Evolutionary conservation across 202 grass and related monocot genomes (phyloP), one percentile per base, ranked within the genome.

Genomic region (Cymbopogon flexuosus): DNA sequence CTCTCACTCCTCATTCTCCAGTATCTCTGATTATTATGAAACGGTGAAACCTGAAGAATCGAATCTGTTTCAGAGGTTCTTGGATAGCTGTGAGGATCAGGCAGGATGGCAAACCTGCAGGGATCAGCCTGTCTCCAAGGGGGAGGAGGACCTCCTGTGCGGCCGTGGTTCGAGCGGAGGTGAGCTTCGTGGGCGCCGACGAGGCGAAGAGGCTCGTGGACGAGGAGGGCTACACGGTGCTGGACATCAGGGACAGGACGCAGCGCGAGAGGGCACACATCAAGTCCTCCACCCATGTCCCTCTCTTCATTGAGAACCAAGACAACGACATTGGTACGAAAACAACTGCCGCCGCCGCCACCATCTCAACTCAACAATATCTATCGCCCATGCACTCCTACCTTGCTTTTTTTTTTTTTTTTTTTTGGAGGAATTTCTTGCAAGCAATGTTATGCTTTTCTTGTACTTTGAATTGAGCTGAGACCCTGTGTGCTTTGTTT

Each of bases 151-250:
- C 4, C 0, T 15, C 43, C 23, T 37, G 71, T 33, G 37, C 37
- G 6, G 37, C 37, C 37, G 37, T 40, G 37, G 37, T 40, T 40
- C 37, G 37, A 54, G 91, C 91, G n/a, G 94, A 97, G 84, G 85
- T 97, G 15, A 83, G 76, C 70, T 97, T 94, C 79, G 86, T 97
- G 31, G 79, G 79, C 57, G 91, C 87, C 39, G 86, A 89, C 22
- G 94, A 97, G 68, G 91, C 94, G 41, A 94, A 92, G 88, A 86
- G 87, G 86, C 89, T 97, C 4, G 89, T 92, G 29, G 79, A 77
- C 23, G 88, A 94, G 60, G 91, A 89, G 77, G 91, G 91, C 24
- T 97, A 87, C 83, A 86, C 82, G 41, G 81, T 94, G 79, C 74
- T 97, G 81, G 94, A 97, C 76, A 85, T 97, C 75, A 83, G 94